Evolutionary conservation across 2,329 filamentous ascomycete species (phyloP).

Genomic region (Fusarium austroafricanum): DNA sequence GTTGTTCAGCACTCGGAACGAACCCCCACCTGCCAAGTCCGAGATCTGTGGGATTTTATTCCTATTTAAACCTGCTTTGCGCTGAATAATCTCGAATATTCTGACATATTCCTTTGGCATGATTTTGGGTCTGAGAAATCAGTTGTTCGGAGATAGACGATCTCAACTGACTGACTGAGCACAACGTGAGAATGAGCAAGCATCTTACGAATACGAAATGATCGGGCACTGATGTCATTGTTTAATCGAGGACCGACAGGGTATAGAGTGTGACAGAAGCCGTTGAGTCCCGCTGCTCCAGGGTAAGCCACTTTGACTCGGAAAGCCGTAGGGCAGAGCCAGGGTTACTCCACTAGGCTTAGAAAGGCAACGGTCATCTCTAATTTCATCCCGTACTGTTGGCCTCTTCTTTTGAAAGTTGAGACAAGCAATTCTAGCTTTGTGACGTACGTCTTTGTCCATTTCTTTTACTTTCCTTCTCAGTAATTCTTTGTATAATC

Average conservation of each 20-base stretch:
- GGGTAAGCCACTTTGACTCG: conserved; percentile 13
- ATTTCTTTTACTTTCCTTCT: conserved; percentile 37
- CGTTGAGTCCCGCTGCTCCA: neutral
- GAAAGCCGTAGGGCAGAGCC: conserved; percentile 12
- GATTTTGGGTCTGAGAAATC: conserved; percentile 9
- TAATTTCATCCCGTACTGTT: conserved; percentile 37
- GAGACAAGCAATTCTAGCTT: conserved; percentile 20
- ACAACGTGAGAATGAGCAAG: neutral
- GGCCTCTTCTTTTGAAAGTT: conserved; percentile 37
- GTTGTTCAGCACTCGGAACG: conserved; percentile 15
- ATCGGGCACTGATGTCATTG: conserved; percentile 34
- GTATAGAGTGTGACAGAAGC: neutral
- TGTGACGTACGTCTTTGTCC: conserved; percentile 23
- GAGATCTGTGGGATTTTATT: conserved; percentile 11
- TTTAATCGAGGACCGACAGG: conserved; percentile 10
- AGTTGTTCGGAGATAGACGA: neutral
- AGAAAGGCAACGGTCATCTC: conserved; percentile 2
- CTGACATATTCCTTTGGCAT: neutral
- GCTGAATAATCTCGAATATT: conserved; percentile 31
- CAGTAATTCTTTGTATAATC: conserved; percentile 3
- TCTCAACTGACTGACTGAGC: conserved; percentile 1
- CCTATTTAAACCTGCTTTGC: conserved; percentile 1
- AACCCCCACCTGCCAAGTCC: conserved; percentile 11
- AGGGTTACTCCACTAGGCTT: conserved; percentile 10
- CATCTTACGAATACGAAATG: conserved; percentile 14